Conservation (phyloP, 208 protist genomes). For the Porcisia hertigi region DNA sequence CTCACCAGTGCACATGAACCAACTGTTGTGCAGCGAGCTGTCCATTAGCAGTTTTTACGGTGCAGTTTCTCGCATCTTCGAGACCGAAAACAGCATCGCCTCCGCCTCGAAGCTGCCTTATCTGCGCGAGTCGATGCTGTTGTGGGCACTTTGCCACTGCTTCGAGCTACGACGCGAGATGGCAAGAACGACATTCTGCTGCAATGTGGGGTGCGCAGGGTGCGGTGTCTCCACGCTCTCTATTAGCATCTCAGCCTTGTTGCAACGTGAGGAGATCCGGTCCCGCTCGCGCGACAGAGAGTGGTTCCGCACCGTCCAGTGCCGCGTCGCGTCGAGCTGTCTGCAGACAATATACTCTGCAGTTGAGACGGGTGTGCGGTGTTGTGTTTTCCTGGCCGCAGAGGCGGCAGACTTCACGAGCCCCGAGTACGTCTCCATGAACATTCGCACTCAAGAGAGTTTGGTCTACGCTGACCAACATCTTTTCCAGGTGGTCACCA, state of each 20-base stretch:
- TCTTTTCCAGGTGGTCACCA: constrained; percentile 47
- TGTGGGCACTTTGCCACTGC: constrained; percentile 51
- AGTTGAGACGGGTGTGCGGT: constrained; percentile 29
- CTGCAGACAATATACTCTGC: constrained; percentile 39
- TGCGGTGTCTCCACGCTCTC: constrained; percentile 24
- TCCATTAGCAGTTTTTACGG: constrained; percentile 24
- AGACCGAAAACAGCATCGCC: not conserved
- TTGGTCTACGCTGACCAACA: constrained; percentile 26
- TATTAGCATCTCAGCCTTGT: constrained; percentile 7
- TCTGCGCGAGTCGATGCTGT: constrained; percentile 22
- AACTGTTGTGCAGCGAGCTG: constrained; percentile 31
- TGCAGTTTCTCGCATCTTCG: constrained; percentile 10
- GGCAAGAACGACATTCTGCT: constrained; percentile 18
- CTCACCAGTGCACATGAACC: constrained; percentile 39
- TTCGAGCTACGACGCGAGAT: constrained; percentile 49
- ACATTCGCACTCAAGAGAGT: constrained; percentile 30
- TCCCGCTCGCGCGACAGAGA: not conserved
- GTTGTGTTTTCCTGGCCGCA: constrained; percentile 44
- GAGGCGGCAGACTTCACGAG: constrained; percentile 46
- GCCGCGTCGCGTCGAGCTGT: constrained; percentile 20
- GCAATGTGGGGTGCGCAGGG: constrained; percentile 21
- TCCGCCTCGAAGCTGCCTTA: constrained; percentile 2
- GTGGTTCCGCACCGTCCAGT: constrained; percentile 29
- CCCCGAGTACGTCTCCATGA: constrained; percentile 32
- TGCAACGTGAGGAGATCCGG: not conserved